These are phyloP conservation scores for Styphnolobium japonicum DNA, from an alignment of 306 rosid species.

Conservation along the genomic window DNA sequence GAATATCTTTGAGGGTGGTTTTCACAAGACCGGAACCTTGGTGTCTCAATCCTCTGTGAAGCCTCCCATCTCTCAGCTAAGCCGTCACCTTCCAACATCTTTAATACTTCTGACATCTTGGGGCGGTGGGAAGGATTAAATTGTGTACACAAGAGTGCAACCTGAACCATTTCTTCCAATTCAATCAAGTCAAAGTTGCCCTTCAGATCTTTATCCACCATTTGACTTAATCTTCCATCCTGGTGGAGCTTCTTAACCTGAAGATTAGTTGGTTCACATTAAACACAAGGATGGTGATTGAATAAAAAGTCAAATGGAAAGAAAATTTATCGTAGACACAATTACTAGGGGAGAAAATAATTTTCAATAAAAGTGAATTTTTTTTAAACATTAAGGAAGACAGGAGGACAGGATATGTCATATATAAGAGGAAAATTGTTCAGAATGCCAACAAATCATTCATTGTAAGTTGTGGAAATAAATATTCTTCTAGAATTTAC, in stretches of 20 bases:
- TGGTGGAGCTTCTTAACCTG: conserved; percentile 92
- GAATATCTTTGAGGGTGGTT: conserved; percentile 76
- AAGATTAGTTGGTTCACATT: conserved; percentile 24
- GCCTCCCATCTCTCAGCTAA: conserved; percentile 98
- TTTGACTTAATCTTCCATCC: conserved; percentile 72
- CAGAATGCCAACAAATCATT: neutral
- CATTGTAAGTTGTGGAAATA: neutral
- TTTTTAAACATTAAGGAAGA: no score
- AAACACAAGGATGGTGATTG: neutral
- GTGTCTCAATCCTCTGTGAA: conserved; percentile 75
- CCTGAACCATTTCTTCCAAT: conserved; percentile 93
- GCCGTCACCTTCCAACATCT: conserved; percentile 98
- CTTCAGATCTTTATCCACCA: conserved; percentile 90
- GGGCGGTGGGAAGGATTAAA: conserved; percentile 91
- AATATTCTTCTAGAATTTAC: neutral
- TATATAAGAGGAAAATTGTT: no score
- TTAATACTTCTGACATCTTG: conserved; percentile 88
- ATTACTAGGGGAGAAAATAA: neutral
- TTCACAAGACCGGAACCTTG: conserved; percentile 61
- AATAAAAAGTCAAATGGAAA: no score
- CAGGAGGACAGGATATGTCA: neutral
- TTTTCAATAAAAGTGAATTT: neutral
- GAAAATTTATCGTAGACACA: neutral
- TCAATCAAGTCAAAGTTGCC: conserved; percentile 68
- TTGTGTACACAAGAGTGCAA: conserved; percentile 85